Base-by-base conservation (phyloP, 352 stramenopile genomes). In the Peronospora destructor region DNA sequence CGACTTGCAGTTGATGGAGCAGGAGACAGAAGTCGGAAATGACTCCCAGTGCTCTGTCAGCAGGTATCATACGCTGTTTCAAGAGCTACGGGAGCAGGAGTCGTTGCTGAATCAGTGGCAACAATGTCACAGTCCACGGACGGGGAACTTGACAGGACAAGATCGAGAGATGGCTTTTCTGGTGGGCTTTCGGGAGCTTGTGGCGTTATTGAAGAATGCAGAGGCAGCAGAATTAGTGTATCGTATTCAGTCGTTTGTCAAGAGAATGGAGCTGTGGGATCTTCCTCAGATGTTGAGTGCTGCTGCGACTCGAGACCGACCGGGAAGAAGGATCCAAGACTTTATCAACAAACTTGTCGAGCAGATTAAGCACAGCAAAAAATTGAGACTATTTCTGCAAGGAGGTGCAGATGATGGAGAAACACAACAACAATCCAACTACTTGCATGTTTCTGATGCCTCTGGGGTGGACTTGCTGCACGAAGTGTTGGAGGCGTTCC, bases 401-500 rank as follows among this genome's bases (percentile, higher is more conserved):
- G 46, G 52, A 34, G 56, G 62, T 32, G 36, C 37, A 16, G 34
- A 23, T 25, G 28, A 26, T 12, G 40, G 13, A 4, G 41, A 55
- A 16, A 23, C 34, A 23, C 46, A 40, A 19, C 7, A 35, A 14
- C 16, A 44, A n/a, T 19, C 33, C 1, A 65, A 42, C 17, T 71
- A 71, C 34, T 42, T 80, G 40, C 44, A 68, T 28, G 48, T 68
- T 19, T 29, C 17, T 8, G 64, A 81, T 34, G 62, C 71, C 0
- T 58, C 62, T 26, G 73, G 75, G 14, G 60, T 68, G 6, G 67
- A 83, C 13, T 28, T 83, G 17, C 51, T 89, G 10, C 67, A 78
- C 21, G 81, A 91, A 48, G 71, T 82, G 0, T 38, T 96, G 11
- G 89, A 97, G 45, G 81, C 83, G 9, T 95, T 96, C 35, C 26